Percentiles rank a stretch among this genome's conserved stretches.
These are phyloP conservation scores for Cadophora luteo-olivacea DNA, from an alignment of 2,329 filamentous ascomycete genomes.

Conservation along the genomic window DNA sequence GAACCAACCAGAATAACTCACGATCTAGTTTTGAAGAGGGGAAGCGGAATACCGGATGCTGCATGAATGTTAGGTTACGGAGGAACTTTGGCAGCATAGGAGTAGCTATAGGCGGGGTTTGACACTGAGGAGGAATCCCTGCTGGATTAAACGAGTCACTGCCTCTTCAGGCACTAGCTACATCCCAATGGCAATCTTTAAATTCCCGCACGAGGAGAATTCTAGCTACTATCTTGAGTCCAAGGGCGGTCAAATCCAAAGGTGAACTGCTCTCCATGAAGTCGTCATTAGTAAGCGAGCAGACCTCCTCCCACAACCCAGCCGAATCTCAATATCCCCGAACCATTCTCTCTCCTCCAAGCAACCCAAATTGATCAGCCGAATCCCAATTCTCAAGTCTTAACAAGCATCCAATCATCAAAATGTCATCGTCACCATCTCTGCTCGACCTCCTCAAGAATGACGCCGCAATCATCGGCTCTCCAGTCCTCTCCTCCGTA, in stretches of 20 bases:
- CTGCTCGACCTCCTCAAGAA: not conserved
- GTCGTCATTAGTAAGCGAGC: not conserved
- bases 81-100: no score
- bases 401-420: not conserved
- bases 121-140: no score
- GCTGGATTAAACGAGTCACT: no score
- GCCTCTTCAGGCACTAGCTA: no score
- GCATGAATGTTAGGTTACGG: no score
- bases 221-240: no score
- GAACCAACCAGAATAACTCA: no score
- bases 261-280: not conserved
- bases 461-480: not conserved
- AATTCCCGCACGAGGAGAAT: no score
- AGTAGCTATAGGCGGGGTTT: no score
- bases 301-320: not conserved
- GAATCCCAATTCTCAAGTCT: not conserved
- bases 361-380: not conserved
- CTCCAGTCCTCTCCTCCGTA: not conserved
- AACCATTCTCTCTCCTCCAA: not conserved
- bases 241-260: not conserved
- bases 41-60: no score
- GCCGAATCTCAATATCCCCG: not conserved
- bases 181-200: no score
- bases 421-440: conserved; percentile 1
- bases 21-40: no score